phyloP scores from a whole-genome alignment of 2,329 filamentous ascomycete genomes.

The Stemphylium vesicarium region DNA sequence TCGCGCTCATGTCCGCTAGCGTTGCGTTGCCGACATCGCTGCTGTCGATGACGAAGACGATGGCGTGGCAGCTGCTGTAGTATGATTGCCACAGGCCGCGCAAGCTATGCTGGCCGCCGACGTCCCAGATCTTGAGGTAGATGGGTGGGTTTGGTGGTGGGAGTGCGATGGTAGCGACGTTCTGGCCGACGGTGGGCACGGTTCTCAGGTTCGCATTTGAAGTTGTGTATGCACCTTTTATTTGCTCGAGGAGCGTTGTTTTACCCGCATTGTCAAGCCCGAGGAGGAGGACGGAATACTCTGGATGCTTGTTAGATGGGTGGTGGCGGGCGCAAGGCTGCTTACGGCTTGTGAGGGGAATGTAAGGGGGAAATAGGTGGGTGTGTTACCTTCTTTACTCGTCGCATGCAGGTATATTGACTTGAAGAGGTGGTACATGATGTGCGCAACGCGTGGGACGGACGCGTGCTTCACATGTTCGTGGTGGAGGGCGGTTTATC shows the following conservation, averaged over 20 bases:
- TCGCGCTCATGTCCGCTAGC: conserved; percentile 58
- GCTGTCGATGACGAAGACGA: conserved; percentile 97
- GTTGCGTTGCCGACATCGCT: conserved; percentile 88
- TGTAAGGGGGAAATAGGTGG: too few relatives aligned
- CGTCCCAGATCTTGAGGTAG: conserved; percentile 98
- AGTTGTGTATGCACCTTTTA: conserved; percentile 83
- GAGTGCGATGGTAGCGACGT: conserved; percentile 88
- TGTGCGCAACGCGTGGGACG: conserved; percentile 17
- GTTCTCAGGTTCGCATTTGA: conserved; percentile 77
- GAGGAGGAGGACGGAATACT: conserved; percentile 96
- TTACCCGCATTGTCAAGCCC: conserved; percentile 98
- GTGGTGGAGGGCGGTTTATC: conserved; percentile 3
- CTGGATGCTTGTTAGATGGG: conserved; percentile 54
- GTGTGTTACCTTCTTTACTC: conserved; percentile 81
- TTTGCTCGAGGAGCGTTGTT: conserved; percentile 95
- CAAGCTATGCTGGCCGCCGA: conserved; percentile 89
- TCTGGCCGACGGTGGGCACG: conserved; percentile 95
- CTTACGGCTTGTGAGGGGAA: neutral
- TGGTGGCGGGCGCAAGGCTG: neutral
- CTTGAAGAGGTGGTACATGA: conserved; percentile 95
- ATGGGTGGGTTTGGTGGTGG: conserved; percentile 70
- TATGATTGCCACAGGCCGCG: conserved; percentile 95
- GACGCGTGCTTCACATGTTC: conserved; percentile 30
- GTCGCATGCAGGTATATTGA: conserved; percentile 94
- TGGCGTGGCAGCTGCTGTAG: conserved; percentile 91